Evolutionary conservation across 169 alveolate species (phyloP).

Genomic region (Plasmodium vinckei): DNA sequence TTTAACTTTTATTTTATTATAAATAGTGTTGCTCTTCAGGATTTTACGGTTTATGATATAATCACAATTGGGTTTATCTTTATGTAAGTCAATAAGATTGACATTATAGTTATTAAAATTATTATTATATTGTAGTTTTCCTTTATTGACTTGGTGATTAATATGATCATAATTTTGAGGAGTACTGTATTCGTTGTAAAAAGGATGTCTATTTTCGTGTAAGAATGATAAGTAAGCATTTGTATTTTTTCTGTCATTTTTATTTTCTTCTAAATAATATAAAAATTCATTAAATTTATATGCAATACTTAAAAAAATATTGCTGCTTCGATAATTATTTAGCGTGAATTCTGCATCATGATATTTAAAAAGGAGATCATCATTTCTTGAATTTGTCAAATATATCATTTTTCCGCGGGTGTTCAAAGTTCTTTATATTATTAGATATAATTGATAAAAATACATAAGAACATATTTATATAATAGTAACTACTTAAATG

Average conservation of each 20-base stretch:
- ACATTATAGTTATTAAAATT: no score
- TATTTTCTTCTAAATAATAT: background rate
- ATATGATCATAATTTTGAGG: conserved; percentile 1
- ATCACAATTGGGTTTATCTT: no score
- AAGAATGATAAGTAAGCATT: background rate
- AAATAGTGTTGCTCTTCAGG: no score
- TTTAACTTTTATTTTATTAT: no score
- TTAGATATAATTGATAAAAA: no score
- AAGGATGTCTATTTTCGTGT: background rate
- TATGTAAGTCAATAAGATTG: no score
- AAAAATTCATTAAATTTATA: background rate
- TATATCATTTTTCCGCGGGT: conserved; percentile 41
- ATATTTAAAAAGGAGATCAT: conserved; percentile 22
- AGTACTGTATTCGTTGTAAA: background rate
- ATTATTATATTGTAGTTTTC: no score
- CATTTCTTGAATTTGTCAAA: conserved; percentile 10
- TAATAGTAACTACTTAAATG: conserved; percentile 4
- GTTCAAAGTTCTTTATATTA: no score
- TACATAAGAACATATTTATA: conserved; percentile 1
- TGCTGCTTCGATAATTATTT: conserved; percentile 6
- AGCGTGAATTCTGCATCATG: conserved; percentile 20
- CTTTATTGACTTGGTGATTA: background rate
- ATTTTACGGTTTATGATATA: no score
- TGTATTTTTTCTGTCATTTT: background rate
- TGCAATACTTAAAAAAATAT: conserved; percentile 10